Percentiles rank a stretch among this genome's conserved stretches.
phyloP scores from a whole-genome alignment of 1,139 yeast genomes.

The Entelexis paramagnoliae region DNA sequence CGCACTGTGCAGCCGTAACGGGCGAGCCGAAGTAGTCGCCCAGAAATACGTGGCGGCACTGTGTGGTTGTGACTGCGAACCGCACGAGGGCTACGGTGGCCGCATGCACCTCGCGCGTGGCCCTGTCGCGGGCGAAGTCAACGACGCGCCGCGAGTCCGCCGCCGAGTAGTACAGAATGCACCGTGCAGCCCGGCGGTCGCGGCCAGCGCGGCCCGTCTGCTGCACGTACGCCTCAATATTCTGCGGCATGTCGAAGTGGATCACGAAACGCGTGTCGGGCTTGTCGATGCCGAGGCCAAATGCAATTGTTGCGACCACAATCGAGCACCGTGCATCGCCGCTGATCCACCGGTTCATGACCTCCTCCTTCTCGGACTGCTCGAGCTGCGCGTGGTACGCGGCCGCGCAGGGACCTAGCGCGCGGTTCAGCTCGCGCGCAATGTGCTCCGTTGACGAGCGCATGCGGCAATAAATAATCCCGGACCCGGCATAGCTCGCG shows the following conservation, averaged over 20 bases:
- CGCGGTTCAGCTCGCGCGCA: constrained; percentile 43
- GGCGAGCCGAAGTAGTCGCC: constrained; percentile 57
- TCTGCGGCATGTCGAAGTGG: constrained; percentile 81
- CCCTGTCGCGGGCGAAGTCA: constrained; percentile 30
- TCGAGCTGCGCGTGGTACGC: constrained; percentile 81
- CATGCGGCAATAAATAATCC: constrained; percentile 80
- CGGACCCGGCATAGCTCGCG: constrained; percentile 36
- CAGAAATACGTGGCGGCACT: constrained; percentile 71
- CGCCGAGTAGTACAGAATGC: constrained; percentile 57
- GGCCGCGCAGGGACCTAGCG: constrained; percentile 51
- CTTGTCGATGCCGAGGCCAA: constrained; percentile 98
- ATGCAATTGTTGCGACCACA: constrained; percentile 94
- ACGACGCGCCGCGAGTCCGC: constrained; percentile 12
- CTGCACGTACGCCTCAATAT: constrained; percentile 90
- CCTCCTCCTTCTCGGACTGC: constrained; percentile 49
- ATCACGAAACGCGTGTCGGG: constrained; percentile 88
- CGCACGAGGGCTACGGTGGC: constrained; percentile 43
- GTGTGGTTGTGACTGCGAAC: constrained; percentile 70
- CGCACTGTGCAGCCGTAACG: constrained; percentile 25
- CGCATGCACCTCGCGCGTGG: neutral
- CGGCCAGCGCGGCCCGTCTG: constrained; percentile 99
- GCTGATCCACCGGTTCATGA: constrained; percentile 59
- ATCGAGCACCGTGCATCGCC: constrained; percentile 27
- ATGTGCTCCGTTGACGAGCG: constrained; percentile 73
- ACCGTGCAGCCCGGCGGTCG: constrained; percentile 73